A percentile compares a stretch with the other conserved stretches of the same genome.
Evolutionary conservation across 2,329 filamentous ascomycete species (phyloP).

Genomic region (Fusarium fujikuroi): DNA sequence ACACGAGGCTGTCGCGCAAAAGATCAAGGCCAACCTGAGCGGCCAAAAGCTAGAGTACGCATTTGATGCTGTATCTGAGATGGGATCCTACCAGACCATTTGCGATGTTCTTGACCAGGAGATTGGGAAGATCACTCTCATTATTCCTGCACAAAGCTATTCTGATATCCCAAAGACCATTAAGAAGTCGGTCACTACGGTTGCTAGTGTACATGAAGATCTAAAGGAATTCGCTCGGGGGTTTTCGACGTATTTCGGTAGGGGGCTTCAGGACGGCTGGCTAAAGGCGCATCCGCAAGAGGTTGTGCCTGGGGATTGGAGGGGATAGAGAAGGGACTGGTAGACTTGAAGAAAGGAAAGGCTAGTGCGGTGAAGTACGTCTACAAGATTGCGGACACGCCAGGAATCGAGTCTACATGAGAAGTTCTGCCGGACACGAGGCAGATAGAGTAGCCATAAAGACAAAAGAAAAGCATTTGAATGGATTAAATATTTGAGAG

Average conservation of each 20-base stretch:
- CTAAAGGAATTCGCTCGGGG: slow-evolving; percentile 11
- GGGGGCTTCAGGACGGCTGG: slow-evolving; percentile 17
- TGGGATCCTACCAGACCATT: slow-evolving; percentile 29
- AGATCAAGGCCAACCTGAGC: not conserved
- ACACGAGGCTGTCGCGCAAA: not conserved
- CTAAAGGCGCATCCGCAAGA: slow-evolving; percentile 21
- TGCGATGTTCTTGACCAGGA: slow-evolving; percentile 9
- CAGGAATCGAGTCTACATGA: not conserved
- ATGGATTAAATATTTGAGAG: fast-evolving
- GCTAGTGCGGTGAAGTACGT: slow-evolving; percentile 27
- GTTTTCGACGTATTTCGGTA: slow-evolving; percentile 2
- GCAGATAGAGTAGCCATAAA: no score
- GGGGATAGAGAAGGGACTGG: slow-evolving; percentile 10
- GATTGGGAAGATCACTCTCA: slow-evolving; percentile 20
- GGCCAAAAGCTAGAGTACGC: slow-evolving; percentile 2
- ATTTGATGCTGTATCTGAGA: slow-evolving; percentile 26
- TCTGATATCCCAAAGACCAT: slow-evolving; percentile 28
- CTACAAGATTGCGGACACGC: slow-evolving; percentile 18
- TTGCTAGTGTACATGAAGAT: slow-evolving; percentile 21
- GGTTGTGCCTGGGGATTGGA: slow-evolving; percentile 12
- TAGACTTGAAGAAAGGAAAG: not conserved
- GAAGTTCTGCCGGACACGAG: fast-evolving
- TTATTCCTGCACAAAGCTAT: slow-evolving; percentile 20
- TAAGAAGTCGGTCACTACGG: slow-evolving; percentile 16
- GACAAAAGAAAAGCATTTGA: not conserved